phyloP scores from a whole-genome alignment of 352 stramenopile genomes.

The Phytopythium vexans region DNA sequence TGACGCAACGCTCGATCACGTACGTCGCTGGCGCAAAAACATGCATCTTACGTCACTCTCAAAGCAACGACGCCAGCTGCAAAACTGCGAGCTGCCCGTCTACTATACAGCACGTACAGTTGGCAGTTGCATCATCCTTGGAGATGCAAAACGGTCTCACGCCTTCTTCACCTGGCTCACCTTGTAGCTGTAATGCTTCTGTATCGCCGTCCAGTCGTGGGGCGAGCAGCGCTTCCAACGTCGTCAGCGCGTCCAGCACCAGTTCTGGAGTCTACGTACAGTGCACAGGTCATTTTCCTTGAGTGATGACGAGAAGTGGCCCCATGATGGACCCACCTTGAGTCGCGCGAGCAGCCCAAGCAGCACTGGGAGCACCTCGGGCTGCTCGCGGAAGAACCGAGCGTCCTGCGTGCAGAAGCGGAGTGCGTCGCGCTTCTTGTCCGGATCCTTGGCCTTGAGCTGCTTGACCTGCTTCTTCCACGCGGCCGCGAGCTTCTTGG shows the following conservation, averaged over 20 bases:
- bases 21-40: constrained; percentile 26
- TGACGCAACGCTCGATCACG: constrained; percentile 31
- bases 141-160: too few relatives aligned
- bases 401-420: constrained; percentile 49
- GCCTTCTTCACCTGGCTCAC: too few relatives aligned
- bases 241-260: constrained; percentile 27
- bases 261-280: constrained; percentile 25
- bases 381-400: constrained; percentile 50
- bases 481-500: constrained; percentile 31
- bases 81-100: too few relatives aligned
- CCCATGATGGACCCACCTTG: constrained; percentile 36
- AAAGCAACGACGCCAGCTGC: too few relatives aligned
- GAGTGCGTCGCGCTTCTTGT: constrained; percentile 59
- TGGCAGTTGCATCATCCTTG: too few relatives aligned
- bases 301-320: not conserved
- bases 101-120: too few relatives aligned
- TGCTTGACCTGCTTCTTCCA: constrained; percentile 61
- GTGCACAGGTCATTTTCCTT: not conserved
- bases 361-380: constrained; percentile 48
- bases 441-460: constrained; percentile 62
- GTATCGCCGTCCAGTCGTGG: not conserved
- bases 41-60: not conserved
- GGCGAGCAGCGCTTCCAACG: constrained; percentile 21
- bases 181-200: not conserved
- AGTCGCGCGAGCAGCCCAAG: constrained; percentile 41